phyloP scores from a whole-genome alignment of 306 rosid genomes.

The Begonia masoniana region DNA sequence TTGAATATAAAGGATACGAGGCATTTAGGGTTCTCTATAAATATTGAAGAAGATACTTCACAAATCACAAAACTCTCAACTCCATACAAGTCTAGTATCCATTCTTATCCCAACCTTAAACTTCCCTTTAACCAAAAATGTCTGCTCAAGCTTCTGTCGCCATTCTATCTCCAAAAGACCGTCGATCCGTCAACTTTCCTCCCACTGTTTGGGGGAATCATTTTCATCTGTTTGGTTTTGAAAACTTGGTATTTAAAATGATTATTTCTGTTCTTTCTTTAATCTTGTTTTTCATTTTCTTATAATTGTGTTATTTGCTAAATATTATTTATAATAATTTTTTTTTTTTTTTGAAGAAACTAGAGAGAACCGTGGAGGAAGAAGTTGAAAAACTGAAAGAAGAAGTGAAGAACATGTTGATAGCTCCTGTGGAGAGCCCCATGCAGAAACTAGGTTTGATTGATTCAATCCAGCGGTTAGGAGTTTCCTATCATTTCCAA shows the following conservation, averaged over 20 bases:
- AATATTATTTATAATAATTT: too few species aligned
- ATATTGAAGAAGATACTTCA: too few species aligned
- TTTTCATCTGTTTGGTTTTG: background rate
- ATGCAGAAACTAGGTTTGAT: slow-evolving; percentile 15
- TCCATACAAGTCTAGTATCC: too few species aligned
- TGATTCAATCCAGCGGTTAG: slow-evolving; percentile 23
- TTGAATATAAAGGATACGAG: too few species aligned
- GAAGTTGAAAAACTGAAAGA: slow-evolving; percentile 13
- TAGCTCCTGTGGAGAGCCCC: background rate
- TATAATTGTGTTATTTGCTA: background rate
- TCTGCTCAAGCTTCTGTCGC: too few species aligned
- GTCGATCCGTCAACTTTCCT: background rate
- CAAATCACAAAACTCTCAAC: too few species aligned
- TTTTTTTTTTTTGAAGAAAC: slow-evolving; percentile 2
- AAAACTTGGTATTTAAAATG: too few species aligned
- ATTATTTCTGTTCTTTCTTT: background rate
- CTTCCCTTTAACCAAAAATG: too few species aligned
- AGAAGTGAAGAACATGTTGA: slow-evolving; percentile 17
- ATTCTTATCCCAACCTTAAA: too few species aligned
- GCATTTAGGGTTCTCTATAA: too few species aligned
- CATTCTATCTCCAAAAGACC: background rate
- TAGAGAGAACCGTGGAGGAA: background rate
- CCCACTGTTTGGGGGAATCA: slow-evolving; percentile 1
- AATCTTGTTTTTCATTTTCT: too few species aligned
- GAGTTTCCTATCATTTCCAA: slow-evolving; percentile 29